Base-by-base conservation (phyloP, 192 early-diverging fungal species). In the Entomortierella beljakovae region DNA sequence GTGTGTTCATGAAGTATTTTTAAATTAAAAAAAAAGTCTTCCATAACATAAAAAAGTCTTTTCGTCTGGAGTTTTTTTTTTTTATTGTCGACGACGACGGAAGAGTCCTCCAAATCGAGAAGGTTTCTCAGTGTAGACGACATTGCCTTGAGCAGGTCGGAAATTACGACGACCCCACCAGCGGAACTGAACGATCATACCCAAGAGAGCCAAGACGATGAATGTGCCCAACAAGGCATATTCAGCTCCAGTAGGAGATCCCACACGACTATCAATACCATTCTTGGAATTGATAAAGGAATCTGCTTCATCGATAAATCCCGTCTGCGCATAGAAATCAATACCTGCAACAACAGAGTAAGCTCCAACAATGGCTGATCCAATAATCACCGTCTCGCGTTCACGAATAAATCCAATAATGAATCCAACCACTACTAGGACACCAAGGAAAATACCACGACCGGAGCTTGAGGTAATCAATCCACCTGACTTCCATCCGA, bases 271-370 rank as follows among this genome's bases (percentile, higher is more conserved):
- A 16, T 66, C 52, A 31, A 72, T 51, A 25, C 40, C 55, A 57
- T 29, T 66, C 71, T 74, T 74, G 56, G 71, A 74, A 64, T 74
- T 74, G 64, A 74, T 67, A 58, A 74, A 74, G 40, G 71, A 66
- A 23, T 74, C 64, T 1, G 71, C 48, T 58, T 66, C 32, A 1
- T 60, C 3, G 16, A 79, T 56, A 51, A 84, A 84, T 16, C 83
- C 83, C 32, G 83, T 84, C 22, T 80, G 74, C 28, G 71, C 75
- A 54, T 73, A 84, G 7, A 84, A 55, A 50, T 84, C 83, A 26
- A 84, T 22, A 43, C 80, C 83, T 16, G 71, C 70, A 35, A 84
- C 66, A 10, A 81, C 35, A 0, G 81, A 57, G 70, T 84, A 84
- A 18, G 83, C 68, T n/a, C 80, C 83, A 18, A 71, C 54, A 9